Conservation (phyloP, 1,284 basidiomycete genomes). For the Takashimella koratensis region DNA sequence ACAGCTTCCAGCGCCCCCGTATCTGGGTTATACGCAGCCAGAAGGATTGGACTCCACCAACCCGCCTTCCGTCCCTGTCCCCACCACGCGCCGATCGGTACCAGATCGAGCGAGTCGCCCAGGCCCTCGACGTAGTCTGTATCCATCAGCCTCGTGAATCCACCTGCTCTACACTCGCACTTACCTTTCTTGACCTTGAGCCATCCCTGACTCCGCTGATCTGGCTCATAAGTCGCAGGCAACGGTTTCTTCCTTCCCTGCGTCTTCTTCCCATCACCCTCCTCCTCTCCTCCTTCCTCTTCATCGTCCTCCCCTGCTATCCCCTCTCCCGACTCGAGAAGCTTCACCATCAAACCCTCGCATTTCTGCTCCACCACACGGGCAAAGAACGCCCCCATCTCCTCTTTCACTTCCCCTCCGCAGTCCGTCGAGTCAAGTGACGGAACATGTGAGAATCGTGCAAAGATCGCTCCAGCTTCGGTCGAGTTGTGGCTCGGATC, state of each 20-base stretch:
- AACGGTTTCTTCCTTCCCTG: conserved; percentile 62
- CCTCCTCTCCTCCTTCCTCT: conserved; percentile 19
- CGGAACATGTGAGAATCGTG: conserved; percentile 72
- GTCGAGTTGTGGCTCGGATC: conserved; percentile 47
- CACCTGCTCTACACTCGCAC: too few relatives aligned
- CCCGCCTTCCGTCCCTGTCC: conserved; percentile 86
- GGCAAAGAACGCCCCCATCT: conserved; percentile 74
- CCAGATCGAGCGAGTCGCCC: conserved; percentile 56
- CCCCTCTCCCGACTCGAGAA: conserved; percentile 52
- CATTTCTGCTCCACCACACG: conserved; percentile 74
- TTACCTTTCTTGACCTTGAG: conserved; percentile 72
- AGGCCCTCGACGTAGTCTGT: conserved; percentile 49
- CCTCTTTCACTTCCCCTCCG: conserved; percentile 49
- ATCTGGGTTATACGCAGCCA: conserved; percentile 73
- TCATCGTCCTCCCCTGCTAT: conserved; percentile 33
- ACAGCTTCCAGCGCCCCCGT: conserved; percentile 70
- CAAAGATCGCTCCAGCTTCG: conserved; percentile 50
- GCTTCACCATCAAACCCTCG: conserved; percentile 93
- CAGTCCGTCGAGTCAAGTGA: conserved; percentile 64
- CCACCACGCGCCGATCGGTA: conserved; percentile 84
- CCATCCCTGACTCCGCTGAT: conserved; percentile 60
- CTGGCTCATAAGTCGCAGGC: conserved; percentile 85
- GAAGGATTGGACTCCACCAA: conserved; percentile 90
- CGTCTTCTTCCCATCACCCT: conserved; percentile 18
- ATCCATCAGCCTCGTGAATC: conserved; percentile 60